Base-by-base conservation (phyloP, 2,329 filamentous ascomycete genomes). In the Gyromitra esculenta region DNA sequence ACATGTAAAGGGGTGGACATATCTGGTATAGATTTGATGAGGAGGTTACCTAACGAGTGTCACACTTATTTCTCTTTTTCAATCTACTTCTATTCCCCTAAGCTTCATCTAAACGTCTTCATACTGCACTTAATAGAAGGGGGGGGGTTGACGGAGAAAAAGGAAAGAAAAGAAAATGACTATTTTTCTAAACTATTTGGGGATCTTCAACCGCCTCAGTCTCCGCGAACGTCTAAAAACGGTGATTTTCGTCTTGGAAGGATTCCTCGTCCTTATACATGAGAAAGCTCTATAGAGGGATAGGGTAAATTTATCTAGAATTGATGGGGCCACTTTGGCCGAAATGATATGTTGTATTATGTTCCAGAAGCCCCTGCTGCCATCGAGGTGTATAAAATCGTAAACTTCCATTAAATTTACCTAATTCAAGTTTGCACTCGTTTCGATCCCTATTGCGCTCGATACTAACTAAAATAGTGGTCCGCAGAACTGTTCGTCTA, bases 201-300 rank as follows among this genome's bases (percentile, higher is more conserved):
- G 21, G 15, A 57, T 57, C 13, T 8, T 57, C 15, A 57, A 57
- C 13, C 21, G 37, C 15, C 54, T 57, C 54, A 5, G 13, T 4
- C 37, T 57, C 31, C 54, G 54, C 13, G 13, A 37, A n/a, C 25
- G 54, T 15, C 13, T 57, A 11, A 57, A 37, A 37, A 37, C 21
- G 25, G 31, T 57, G 31, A 57, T 57, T 37, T 37, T 57, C n/a
- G 54, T 57, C 25, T 35, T 31, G 15, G 35, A 57, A 31, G 54
- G 54, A n/a, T 57, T 57, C 54, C 25, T 57, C 15, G 54, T 8
- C 5, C 54, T 57, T 35, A 57, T 57, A 31, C 54, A 57, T 37
- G 54, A 57, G 13, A 57, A n/a, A 7, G 18, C 54, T 4, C 31
- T 57, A 35, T 57, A 31, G 54, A 15, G 54, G 25, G 54, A 57